phyloP scores from a whole-genome alignment of 2,329 filamentous ascomycete genomes.

The Stemphylium lycopersici region DNA sequence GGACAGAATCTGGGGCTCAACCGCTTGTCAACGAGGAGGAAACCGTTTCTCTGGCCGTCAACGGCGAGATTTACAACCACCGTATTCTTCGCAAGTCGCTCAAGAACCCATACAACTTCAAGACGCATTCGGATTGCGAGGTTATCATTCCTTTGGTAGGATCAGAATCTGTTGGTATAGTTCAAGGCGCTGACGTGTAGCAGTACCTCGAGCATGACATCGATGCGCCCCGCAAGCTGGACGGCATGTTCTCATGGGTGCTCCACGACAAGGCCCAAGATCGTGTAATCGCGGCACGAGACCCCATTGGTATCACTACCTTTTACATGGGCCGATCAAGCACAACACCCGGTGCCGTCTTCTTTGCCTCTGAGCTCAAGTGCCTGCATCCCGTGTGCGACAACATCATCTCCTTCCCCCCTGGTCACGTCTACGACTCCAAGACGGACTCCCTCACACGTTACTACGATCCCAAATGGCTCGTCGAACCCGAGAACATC shows the following conservation, averaged over 20 bases:
- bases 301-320: constrained; percentile 95
- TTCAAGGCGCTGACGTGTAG: constrained; percentile 23
- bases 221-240: constrained; percentile 89
- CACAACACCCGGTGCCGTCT: constrained; percentile 80
- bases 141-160: constrained; percentile 95
- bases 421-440: constrained; percentile 95
- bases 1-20: constrained; percentile 87
- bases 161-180: constrained; percentile 13
- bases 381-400: constrained; percentile 92
- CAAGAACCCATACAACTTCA: constrained; percentile 89
- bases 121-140: constrained; percentile 98
- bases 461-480: constrained; percentile 91
- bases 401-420: constrained; percentile 91
- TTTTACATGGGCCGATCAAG: constrained; percentile 94
- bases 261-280: constrained; percentile 95
- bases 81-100: constrained; percentile 87
- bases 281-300: constrained; percentile 89
- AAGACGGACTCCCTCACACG: constrained; percentile 82
- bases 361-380: constrained; percentile 97
- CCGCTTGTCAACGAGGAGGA: constrained; percentile 91
- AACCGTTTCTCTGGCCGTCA: constrained; percentile 90
- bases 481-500: constrained; percentile 78
- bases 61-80: constrained; percentile 99
- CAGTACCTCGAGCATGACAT: constrained; percentile 92
- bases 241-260: constrained; percentile 99